A percentile compares a stretch with the other conserved stretches of the same genome.
These are phyloP conservation scores for Salvia hispanica DNA, from an alignment of 257 asterid species.

Conservation along the genomic window DNA sequence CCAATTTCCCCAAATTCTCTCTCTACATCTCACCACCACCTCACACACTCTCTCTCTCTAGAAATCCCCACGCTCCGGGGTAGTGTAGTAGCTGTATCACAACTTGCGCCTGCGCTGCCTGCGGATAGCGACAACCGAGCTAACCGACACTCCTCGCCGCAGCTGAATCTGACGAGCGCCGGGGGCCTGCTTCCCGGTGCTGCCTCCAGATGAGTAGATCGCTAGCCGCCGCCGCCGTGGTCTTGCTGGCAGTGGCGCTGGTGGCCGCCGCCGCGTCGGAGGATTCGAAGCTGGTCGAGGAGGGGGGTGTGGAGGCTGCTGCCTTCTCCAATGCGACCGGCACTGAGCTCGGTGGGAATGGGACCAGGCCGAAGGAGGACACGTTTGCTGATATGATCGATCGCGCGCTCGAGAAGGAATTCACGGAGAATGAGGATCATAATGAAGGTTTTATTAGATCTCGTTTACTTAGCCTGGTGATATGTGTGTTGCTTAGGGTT, in stretches of 20 bases:
- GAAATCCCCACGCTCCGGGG: slow-evolving; percentile 12
- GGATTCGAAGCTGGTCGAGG: slow-evolving; percentile 43
- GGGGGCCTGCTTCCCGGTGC: slow-evolving; percentile 54
- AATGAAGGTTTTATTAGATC: slow-evolving; percentile 76
- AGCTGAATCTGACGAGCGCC: slow-evolving; percentile 42
- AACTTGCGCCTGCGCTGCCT: slow-evolving; percentile 37
- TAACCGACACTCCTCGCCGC: slow-evolving; percentile 35
- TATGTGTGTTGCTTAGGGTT: slow-evolving; percentile 39
- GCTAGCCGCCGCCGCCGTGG: slow-evolving; percentile 33
- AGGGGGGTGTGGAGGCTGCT: slow-evolving; percentile 13
- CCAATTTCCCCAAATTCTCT: neutral
- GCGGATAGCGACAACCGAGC: slow-evolving; percentile 41
- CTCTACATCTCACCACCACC: neutral
- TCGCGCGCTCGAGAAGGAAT: slow-evolving; percentile 94
- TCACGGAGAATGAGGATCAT: slow-evolving; percentile 86
- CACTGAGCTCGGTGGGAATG: slow-evolving; percentile 44
- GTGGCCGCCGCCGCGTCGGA: slow-evolving; percentile 41
- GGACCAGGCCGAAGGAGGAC: slow-evolving; percentile 59
- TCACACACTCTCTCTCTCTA: slow-evolving; percentile 23
- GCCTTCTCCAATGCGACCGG: slow-evolving; percentile 40
- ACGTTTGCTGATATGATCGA: slow-evolving; percentile 94
- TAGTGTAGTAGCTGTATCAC: slow-evolving; percentile 25
- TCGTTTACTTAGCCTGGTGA: slow-evolving; percentile 29
- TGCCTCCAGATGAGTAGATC: slow-evolving; percentile 61
- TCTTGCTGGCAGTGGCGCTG: slow-evolving; percentile 36